Evolutionary conservation across 345 rosid species (phyloP).

Genomic region (Nephelium lappaceum): DNA sequence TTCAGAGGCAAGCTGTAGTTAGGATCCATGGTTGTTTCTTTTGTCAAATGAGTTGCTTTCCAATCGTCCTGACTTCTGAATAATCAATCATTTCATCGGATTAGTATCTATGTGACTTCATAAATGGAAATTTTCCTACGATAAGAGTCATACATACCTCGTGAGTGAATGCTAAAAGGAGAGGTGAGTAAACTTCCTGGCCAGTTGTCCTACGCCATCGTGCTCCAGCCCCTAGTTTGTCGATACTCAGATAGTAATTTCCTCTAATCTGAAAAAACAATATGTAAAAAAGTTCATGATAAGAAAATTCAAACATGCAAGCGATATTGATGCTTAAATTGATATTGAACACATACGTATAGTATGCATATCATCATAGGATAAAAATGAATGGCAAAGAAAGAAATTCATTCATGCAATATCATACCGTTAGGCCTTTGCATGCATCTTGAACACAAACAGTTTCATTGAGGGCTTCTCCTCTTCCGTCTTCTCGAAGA

Average conservation of each 20-base stretch:
- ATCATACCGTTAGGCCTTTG: constrained; percentile 65
- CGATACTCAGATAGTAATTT: constrained; percentile 63
- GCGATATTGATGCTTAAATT: neutral
- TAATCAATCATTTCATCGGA: neutral
- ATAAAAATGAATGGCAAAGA: neutral
- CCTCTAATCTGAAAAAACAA: constrained; percentile 60
- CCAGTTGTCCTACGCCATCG: constrained; percentile 78
- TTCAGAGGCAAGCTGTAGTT: constrained; percentile 69
- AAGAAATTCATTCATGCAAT: neutral
- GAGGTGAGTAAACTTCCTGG: constrained; percentile 78
- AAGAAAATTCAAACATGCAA: neutral
- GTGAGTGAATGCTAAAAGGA: constrained; percentile 70
- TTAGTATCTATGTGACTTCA: neutral
- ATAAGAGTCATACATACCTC: constrained; percentile 43
- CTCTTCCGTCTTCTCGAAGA: constrained; percentile 67
- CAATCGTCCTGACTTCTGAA: constrained; percentile 51
- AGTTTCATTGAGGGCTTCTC: constrained; percentile 62
- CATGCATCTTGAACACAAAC: constrained; percentile 52
- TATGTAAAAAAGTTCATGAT: neutral
- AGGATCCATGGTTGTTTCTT: constrained; percentile 55
- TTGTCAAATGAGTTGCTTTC: constrained; percentile 51
- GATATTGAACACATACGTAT: neutral
- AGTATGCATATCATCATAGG: no score
- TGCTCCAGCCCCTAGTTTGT: constrained; percentile 60
- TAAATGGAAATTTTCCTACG: neutral